Conservation (phyloP, 208 protist species). For the Leishmania gerbilli region DNA sequence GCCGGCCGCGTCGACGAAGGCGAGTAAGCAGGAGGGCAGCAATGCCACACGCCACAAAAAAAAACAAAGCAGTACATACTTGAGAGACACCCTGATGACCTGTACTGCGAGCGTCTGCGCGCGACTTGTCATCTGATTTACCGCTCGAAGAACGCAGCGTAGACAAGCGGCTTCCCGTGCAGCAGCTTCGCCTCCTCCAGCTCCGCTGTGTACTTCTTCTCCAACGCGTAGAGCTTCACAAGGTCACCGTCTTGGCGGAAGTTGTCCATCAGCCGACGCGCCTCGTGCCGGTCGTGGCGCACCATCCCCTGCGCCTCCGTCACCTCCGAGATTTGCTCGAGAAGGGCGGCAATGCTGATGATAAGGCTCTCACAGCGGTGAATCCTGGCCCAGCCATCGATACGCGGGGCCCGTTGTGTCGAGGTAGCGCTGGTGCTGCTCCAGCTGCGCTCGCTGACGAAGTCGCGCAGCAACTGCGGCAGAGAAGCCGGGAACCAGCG, state of each 20-base stretch:
- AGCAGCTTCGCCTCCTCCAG: constrained; percentile 45
- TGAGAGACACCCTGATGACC: not conserved
- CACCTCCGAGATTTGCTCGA: constrained; percentile 56
- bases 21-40: not conserved
- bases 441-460: constrained; percentile 7
- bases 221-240: constrained; percentile 40
- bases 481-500: not conserved
- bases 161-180: constrained; percentile 32
- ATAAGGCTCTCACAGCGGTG: constrained; percentile 44
- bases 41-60: not conserved
- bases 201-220: constrained; percentile 39
- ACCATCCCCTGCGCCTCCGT: constrained; percentile 42
- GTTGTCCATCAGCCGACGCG: constrained; percentile 34
- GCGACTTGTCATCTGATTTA: not conserved
- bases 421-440: constrained; percentile 28
- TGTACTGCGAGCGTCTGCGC: not conserved
- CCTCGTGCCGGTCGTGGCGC: constrained; percentile 47
- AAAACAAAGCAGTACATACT: not conserved
- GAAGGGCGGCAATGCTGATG: constrained; percentile 48
- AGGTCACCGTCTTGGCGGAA: constrained; percentile 63
- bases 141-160: not conserved
- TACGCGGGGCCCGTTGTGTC: constrained; percentile 26
- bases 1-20: not conserved
- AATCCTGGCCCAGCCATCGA: constrained; percentile 31
- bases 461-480: constrained; percentile 13